phyloP scores from a whole-genome alignment of 345 rosid species.

The Salix exigua region DNA sequence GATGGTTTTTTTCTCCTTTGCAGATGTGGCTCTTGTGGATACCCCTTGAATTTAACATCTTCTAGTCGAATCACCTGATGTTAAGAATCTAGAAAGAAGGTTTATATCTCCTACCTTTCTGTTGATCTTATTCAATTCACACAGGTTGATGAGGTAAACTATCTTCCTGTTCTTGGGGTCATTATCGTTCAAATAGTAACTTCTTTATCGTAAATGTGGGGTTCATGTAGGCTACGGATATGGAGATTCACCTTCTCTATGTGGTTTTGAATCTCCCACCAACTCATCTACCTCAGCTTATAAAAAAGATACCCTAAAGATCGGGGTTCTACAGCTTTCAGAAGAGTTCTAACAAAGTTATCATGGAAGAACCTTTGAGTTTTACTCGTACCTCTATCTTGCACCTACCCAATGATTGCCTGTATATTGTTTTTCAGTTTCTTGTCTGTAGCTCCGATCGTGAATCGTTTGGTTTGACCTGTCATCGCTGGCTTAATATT shows the following conservation, averaged over 20 bases:
- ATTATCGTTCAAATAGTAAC: slow-evolving; percentile 45
- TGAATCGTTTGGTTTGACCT: slow-evolving; percentile 74
- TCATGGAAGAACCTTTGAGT: slow-evolving; percentile 40
- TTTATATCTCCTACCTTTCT: slow-evolving; percentile 41
- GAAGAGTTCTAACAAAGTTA: slow-evolving; percentile 36
- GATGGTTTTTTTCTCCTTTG: slow-evolving; percentile 14
- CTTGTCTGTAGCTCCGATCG: slow-evolving; percentile 46
- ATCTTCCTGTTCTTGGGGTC: slow-evolving; percentile 47
- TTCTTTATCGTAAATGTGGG: slow-evolving; percentile 63
- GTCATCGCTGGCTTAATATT: slow-evolving; percentile 63
- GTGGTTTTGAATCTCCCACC: slow-evolving; percentile 50
- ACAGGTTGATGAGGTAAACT: slow-evolving; percentile 55
- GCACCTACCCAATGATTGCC: slow-evolving; percentile 73
- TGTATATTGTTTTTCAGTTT: slow-evolving; percentile 49
- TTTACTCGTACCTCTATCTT: slow-evolving; percentile 37
- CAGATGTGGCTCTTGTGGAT: slow-evolving; percentile 64
- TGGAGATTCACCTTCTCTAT: slow-evolving; percentile 48
- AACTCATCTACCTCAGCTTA: slow-evolving; percentile 34
- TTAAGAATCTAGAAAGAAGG: slow-evolving; percentile 41
- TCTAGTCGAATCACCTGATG: slow-evolving; percentile 42
- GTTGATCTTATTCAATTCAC: slow-evolving; percentile 61
- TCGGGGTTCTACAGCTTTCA: slow-evolving; percentile 50
- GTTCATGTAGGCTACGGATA: slow-evolving; percentile 58
- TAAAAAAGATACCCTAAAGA: slow-evolving; percentile 49
- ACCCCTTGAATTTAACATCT: slow-evolving; percentile 59